phyloP scores from a whole-genome alignment of 2,329 filamentous ascomycete species.

The Emergomyces orientalis region DNA sequence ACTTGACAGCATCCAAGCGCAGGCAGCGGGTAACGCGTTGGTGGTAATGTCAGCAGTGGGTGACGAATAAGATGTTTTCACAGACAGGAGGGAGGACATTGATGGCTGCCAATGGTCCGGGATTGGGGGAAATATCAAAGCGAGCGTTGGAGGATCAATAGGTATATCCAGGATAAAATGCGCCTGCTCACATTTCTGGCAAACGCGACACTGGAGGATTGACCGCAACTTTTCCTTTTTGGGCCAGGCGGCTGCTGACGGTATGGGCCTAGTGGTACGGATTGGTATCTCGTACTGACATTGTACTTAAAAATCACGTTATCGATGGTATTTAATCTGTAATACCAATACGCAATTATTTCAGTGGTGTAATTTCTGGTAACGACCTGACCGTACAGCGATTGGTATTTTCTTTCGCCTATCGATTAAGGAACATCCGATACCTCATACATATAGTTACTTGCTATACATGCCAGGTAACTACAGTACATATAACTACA shows the following conservation, averaged over 20 bases:
- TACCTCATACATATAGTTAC: no score
- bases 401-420: no score
- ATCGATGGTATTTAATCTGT: no score
- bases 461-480: no score
- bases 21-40: background rate
- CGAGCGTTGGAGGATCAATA: background rate
- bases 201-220: background rate
- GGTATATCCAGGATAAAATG: background rate
- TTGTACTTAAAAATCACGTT: no score
- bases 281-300: background rate
- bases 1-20: background rate
- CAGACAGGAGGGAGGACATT: background rate
- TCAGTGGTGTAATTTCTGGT: no score
- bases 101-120: background rate
- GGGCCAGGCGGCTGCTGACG: background rate
- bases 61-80: background rate
- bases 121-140: background rate
- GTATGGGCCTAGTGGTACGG: background rate
- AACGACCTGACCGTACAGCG: no score
- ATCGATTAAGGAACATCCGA: no score
- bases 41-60: background rate
- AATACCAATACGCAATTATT: no score
- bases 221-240: slow-evolving; percentile 6
- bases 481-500: no score
- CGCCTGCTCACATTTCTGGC: background rate